Evolutionary conservation across 2,329 filamentous ascomycete genomes (phyloP).

Genomic region (Aspergillus nomiae): DNA sequence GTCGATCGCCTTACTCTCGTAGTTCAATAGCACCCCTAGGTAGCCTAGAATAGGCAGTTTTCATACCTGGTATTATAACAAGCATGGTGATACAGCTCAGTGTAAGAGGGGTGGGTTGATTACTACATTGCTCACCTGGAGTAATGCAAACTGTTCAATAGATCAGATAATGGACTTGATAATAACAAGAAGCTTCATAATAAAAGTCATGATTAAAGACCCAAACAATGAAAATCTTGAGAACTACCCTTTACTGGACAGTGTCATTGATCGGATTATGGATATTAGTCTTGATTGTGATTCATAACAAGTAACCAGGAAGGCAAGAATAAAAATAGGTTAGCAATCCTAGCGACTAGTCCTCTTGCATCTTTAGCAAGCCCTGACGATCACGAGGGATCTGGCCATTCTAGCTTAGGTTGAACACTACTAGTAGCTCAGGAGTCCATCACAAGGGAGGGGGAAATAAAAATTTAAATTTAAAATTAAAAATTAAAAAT

Average conservation of each 20-base stretch:
- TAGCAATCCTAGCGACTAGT: not conserved
- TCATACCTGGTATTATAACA: not conserved
- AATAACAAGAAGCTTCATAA: not conserved
- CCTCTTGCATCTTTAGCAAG: not conserved
- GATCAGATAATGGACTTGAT: not conserved
- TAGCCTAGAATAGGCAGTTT: not conserved
- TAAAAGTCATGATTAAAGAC: not conserved
- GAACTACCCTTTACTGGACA: not conserved
- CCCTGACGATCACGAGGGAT: constrained; percentile 12
- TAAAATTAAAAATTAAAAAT: not conserved
- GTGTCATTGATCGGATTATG: not conserved
- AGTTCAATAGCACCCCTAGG: not conserved
- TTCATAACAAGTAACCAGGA: not conserved
- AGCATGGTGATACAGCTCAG: not conserved
- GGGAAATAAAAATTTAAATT: not conserved
- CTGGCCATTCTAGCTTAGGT: not conserved
- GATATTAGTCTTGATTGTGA: not conserved
- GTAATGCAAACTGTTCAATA: not conserved
- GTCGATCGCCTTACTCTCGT: not conserved
- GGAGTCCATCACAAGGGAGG: not conserved
- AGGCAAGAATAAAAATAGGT: not conserved
- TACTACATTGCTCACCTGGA: not conserved
- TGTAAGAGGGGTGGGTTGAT: not conserved
- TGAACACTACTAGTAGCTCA: not conserved
- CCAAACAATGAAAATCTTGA: not conserved